Base-by-base conservation (phyloP, 805 yeast genomes). In the Pichia nakasei region DNA sequence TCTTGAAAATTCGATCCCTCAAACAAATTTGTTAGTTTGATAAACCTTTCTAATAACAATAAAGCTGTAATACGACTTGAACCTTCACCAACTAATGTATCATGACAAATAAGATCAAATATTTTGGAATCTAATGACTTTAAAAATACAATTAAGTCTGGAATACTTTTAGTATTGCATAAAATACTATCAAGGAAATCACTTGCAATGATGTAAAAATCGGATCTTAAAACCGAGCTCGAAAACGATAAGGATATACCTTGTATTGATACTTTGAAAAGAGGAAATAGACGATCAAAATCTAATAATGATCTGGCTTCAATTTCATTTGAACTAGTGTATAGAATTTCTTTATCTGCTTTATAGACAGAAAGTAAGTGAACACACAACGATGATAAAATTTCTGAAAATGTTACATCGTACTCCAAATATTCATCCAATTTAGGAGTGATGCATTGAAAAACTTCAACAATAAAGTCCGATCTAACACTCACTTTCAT, bases 61-160 rank as follows among this genome's bases (percentile, higher is more conserved):
- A 89, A 67, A 2, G 95, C 80, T 0, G 91, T 79, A 11, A 88
- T 73, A 51, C 93, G 73, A 8, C 82, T 73, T 1, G 82, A 67
- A 1, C 91, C 93, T 52, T 84, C 93, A 3, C 89, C 87, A 43
- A 78, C 70, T 15, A 86, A 74, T 0, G 93, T 80, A 64, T 93
- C 97, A 47, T 76, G 78, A 56, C 86, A 81, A 27, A 87, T 70
- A 2, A 75, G 69, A 18, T 76, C 80, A 22, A 86, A 68, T 42
- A 87, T 63, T 49, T 75, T 72, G 17, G 58, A 55, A 46, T 82
- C 94, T 29, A 78, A 72, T 4, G 82, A 70, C 45, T 76, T 72
- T 37, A 87, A 63, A 22, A 75, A 71, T n/a, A 69, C 70, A 41
- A 75, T 57, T 17, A 81, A 59, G 39, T 76, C 78, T 13, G 66